Percentiles rank a stretch among this genome's conserved stretches.
Evolutionary conservation across 2,329 filamentous ascomycete species (phyloP).

Genomic region (Aspergillus oerlinghausenensis): DNA sequence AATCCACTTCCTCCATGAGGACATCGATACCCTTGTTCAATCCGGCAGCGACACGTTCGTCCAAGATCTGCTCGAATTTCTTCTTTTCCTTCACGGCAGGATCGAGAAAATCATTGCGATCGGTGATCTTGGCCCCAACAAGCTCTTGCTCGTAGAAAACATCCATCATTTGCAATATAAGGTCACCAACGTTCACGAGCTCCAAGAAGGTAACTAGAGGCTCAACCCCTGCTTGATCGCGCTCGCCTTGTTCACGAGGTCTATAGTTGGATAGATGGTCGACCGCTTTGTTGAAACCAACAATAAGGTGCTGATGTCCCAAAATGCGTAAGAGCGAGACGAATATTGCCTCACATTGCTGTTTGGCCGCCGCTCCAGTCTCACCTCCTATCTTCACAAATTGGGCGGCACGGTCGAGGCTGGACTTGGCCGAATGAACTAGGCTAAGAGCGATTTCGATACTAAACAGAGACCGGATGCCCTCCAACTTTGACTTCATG

Average conservation of each 20-base stretch:
- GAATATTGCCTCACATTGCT: slow-evolving; percentile 88
- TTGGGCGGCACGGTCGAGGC: slow-evolving; percentile 76
- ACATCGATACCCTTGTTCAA: slow-evolving; percentile 98
- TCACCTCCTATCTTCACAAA: slow-evolving; percentile 78
- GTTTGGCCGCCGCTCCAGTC: slow-evolving; percentile 73
- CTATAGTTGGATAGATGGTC: slow-evolving; percentile 88
- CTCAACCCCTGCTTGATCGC: slow-evolving; percentile 69
- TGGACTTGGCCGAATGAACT: slow-evolving; percentile 82
- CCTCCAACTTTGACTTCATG: slow-evolving; percentile 90
- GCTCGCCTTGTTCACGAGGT: slow-evolving; percentile 65
- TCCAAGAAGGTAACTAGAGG: slow-evolving; percentile 94
- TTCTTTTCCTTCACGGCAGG: slow-evolving; percentile 93
- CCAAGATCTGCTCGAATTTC: slow-evolving; percentile 96
- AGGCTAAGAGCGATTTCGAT: slow-evolving; percentile 90
- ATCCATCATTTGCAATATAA: slow-evolving; percentile 98
- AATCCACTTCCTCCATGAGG: slow-evolving; percentile 97
- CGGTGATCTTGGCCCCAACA: slow-evolving; percentile 72
- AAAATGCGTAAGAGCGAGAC: slow-evolving; percentile 77
- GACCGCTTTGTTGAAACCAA: slow-evolving; percentile 91
- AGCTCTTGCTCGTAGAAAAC: slow-evolving; percentile 98
- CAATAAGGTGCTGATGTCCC: slow-evolving; percentile 79
- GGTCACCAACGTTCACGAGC: slow-evolving; percentile 93
- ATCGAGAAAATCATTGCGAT: slow-evolving; percentile 91
- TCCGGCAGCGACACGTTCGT: slow-evolving; percentile 91
- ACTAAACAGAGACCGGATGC: slow-evolving; percentile 91